Evolutionary conservation across 1,284 basidiomycete species (phyloP).

Genomic region (Schizopora paradoxa): DNA sequence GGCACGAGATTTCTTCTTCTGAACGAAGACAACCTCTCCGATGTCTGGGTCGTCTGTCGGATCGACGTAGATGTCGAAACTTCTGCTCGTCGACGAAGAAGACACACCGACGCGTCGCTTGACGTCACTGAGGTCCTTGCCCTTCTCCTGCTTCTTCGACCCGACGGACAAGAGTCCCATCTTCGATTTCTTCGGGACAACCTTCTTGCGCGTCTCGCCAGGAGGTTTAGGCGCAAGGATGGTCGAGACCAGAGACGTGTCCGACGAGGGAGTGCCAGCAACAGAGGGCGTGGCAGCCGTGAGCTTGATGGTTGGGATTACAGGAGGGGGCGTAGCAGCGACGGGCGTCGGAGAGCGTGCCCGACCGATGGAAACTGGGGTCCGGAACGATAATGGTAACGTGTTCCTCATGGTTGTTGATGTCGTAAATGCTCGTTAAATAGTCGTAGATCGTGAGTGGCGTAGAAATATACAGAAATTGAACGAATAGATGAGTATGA

Average conservation of each 20-base stretch:
- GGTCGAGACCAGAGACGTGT: constrained; percentile 27
- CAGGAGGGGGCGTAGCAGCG: constrained; percentile 28
- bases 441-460: constrained; percentile 8
- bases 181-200: constrained; percentile 74
- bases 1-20: constrained; percentile 70
- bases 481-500: too few species aligned
- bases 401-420: constrained; percentile 4
- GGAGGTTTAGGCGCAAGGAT: constrained; percentile 29
- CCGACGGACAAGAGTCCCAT: constrained; percentile 45
- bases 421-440: constrained; percentile 7
- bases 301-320: constrained; percentile 58
- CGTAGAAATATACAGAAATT: too few species aligned
- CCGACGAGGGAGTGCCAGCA: constrained; percentile 36
- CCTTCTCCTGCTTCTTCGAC: constrained; percentile 30
- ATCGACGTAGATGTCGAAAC: constrained; percentile 72
- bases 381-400: constrained; percentile 29
- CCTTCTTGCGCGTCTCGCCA: constrained; percentile 39
- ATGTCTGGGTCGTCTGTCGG: constrained; percentile 57
- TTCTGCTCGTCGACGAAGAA: constrained; percentile 34
- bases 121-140: constrained; percentile 56
- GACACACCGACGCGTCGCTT: constrained; percentile 49
- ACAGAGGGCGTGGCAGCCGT: constrained; percentile 61
- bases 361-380: constrained; percentile 25
- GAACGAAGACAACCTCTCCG: constrained; percentile 65
- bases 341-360: constrained; percentile 28